Evolutionary conservation across 108 stramenopile genomes (phyloP), one percentile per base, ranked within the genome.

Genomic region (Pseudonitzschia multistriata): DNA sequence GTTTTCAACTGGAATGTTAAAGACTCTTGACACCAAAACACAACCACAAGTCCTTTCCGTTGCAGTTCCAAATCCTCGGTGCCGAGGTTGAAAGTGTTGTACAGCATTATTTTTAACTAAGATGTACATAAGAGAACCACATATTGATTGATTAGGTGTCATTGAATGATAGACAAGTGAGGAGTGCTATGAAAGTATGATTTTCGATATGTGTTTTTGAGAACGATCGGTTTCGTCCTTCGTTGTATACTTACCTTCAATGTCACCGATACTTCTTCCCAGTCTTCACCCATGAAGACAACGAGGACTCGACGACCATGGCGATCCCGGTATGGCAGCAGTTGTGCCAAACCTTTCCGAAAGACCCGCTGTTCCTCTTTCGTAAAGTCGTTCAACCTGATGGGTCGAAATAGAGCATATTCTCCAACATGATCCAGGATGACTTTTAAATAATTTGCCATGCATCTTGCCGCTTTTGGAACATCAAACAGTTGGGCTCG

Each of bases 401-500:
- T 33, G 17, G 72, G 60, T 5, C 63, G 50, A 22, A 56, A 49
- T 17, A 73, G 54, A 10, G 53, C 47, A n/a, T n/a, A n/a, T 10
- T 17, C 47, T 17, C 79, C 79, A 57, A 77, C 77, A 17, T 68
- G 49, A 21, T 77, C 33, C 7, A 74, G 40, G 22, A 59, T 62
- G 39, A 73, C 42, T 21, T 77, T 72, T 17, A 77, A 50, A 62
- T 68, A 57, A 4, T 63, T 13, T 0, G 60, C 34, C 61, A 81
- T 15, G 5, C 80, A 67, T 7, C 33, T 19, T 1, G 77, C 80
- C 14, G 80, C 76, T 17, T 68, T 63, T 4, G 4, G 35, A 2
- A 61, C 68, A 70, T 81, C 73, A 30, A 81, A 81, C 22, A 39
- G 56, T 36, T 77, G 68, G 10, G 76, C 67, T 42, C 80, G 33